A percentile compares a stretch with the other conserved stretches of the same genome.
Conservation (phyloP, 2,329 filamentous ascomycete species). For the Setomelanomma holmii region DNA sequence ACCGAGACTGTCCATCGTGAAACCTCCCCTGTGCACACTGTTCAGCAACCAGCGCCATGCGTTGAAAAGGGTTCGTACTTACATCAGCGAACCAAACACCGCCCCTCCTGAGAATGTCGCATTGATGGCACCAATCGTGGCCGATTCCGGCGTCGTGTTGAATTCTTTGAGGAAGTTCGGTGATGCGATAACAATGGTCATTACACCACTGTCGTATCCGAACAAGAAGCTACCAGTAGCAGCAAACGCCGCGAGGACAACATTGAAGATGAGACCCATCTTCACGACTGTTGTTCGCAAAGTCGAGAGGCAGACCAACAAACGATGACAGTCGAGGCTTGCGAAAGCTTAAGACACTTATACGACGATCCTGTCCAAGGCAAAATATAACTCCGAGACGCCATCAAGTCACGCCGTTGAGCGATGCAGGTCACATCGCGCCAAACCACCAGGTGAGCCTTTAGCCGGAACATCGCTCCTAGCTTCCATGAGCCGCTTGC, state of each 20-base stretch:
- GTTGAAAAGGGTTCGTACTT: slow-evolving; percentile 5
- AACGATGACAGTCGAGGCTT: neutral
- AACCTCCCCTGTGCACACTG: slow-evolving; percentile 50
- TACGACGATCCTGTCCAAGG: neutral
- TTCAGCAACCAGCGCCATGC: neutral
- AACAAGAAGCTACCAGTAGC: slow-evolving; percentile 51
- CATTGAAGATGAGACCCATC: slow-evolving; percentile 54
- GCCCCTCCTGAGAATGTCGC: slow-evolving; percentile 68
- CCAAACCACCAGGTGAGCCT: slow-evolving; percentile 15
- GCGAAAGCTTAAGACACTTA: neutral
- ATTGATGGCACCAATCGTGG: slow-evolving; percentile 68
- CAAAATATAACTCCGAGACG: slow-evolving; percentile 17
- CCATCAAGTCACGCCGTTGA: slow-evolving; percentile 9
- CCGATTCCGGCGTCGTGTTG: slow-evolving; percentile 57
- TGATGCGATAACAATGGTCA: slow-evolving; percentile 62
- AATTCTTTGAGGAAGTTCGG: slow-evolving; percentile 66
- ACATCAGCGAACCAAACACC: slow-evolving; percentile 61
- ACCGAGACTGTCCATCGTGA: slow-evolving; percentile 68
- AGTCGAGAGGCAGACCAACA: neutral
- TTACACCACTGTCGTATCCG: slow-evolving; percentile 49
- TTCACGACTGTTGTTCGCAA: slow-evolving; percentile 2
- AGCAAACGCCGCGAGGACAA: slow-evolving; percentile 52
- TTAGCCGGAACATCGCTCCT: slow-evolving; percentile 30
- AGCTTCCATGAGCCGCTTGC: slow-evolving; percentile 24
- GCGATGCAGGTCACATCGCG: slow-evolving; percentile 17